Conservation (phyloP, 495 filamentous ascomycete species). For the Extremus antarcticus region DNA sequence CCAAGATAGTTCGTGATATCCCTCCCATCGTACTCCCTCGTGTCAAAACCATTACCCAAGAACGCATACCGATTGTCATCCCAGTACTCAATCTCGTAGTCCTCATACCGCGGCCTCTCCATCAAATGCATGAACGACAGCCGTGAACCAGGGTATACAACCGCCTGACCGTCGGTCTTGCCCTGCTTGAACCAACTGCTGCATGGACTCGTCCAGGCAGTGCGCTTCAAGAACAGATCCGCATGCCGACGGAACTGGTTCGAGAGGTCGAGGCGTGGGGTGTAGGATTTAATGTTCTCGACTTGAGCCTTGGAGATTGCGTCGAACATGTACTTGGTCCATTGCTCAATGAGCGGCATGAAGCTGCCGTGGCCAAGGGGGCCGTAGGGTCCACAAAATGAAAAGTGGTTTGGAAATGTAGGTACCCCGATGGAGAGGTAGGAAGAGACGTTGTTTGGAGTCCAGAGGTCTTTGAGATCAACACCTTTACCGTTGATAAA, state of each 20-base stretch:
- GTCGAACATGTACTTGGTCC: conserved; percentile 30
- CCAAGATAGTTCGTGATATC: conserved; percentile 33
- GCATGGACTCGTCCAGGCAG: conserved; percentile 30
- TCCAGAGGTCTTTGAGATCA: conserved; percentile 28
- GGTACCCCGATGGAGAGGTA: conserved; percentile 28
- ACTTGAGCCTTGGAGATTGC: conserved; percentile 26
- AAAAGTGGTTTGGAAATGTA: conserved; percentile 29
- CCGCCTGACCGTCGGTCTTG: conserved; percentile 27
- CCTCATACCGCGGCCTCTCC: conserved; percentile 31
- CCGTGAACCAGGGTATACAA: conserved; percentile 34
- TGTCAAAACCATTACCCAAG: conserved; percentile 36
- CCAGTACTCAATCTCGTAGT: conserved; percentile 34
- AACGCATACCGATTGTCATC: conserved; percentile 32
- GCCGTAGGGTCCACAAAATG: conserved; percentile 29
- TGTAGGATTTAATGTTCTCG: conserved; percentile 31
- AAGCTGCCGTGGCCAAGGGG: conserved; percentile 31
- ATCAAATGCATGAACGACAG: conserved; percentile 35
- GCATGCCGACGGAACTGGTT: conserved; percentile 28
- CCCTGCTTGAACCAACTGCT: conserved; percentile 35
- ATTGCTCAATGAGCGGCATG: conserved; percentile 32
- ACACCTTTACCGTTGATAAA: conserved; percentile 24
- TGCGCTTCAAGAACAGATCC: conserved; percentile 31
- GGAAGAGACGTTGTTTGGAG: conserved; percentile 20
- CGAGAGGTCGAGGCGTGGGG: conserved; percentile 19
- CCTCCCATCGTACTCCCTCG: conserved; percentile 29